Percentiles rank a stretch among this genome's conserved stretches.
Conservation (phyloP, 176 grass and related monocot genomes). For the Aechmea fasciata region DNA sequence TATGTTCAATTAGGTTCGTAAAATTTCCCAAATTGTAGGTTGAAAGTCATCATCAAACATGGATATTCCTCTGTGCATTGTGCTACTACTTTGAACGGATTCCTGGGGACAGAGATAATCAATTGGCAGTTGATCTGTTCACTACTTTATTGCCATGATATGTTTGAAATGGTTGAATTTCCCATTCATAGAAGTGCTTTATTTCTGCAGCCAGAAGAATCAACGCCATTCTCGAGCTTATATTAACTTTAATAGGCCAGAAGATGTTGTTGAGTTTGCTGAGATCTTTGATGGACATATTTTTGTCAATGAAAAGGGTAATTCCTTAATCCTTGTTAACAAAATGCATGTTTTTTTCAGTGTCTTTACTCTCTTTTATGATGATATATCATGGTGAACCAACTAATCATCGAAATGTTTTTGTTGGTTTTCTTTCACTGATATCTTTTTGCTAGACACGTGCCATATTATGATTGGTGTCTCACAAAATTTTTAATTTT, state of each 20-base stretch:
- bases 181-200: not conserved
- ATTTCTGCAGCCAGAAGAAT: slow-evolving; percentile 14
- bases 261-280: slow-evolving; percentile 29
- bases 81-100: not conserved
- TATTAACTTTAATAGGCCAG: slow-evolving; percentile 16
- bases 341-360: not conserved
- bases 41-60: not conserved
- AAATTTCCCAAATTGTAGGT: not conserved
- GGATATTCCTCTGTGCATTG: not conserved
- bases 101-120: not conserved
- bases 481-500: not conserved
- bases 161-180: not conserved
- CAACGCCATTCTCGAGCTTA: slow-evolving; percentile 16
- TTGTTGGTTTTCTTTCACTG: not conserved
- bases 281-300: slow-evolving; percentile 28
- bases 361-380: not conserved
- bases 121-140: too few species aligned
- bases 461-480: not conserved
- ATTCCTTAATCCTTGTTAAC: slow-evolving; percentile 10
- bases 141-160: not conserved
- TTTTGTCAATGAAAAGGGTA: slow-evolving; percentile 29
- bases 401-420: not conserved
- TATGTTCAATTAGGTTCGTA: not conserved
- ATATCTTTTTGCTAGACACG: not conserved
- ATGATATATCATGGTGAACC: not conserved